Evolutionary conservation across 352 stramenopile genomes (phyloP).

Genomic region (Phytophthora boehmeriae): DNA sequence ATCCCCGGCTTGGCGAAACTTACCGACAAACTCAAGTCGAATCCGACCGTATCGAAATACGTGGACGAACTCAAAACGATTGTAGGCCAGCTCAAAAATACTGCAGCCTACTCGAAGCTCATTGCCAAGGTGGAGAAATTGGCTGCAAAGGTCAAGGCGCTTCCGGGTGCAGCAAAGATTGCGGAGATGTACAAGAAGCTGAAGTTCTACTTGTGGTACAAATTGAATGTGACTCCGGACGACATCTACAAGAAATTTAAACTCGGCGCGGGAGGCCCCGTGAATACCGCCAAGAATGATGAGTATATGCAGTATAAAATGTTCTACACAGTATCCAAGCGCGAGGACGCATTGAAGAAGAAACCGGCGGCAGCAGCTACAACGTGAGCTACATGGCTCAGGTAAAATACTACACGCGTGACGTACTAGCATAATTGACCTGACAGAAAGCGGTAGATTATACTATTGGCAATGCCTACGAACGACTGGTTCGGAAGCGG

Average conservation of each 20-base stretch:
- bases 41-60: background rate
- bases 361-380: background rate
- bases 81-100: background rate
- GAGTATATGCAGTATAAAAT: background rate
- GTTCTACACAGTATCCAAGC: constrained; percentile 1
- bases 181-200: background rate
- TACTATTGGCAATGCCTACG: no score
- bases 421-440: background rate
- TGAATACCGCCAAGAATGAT: background rate
- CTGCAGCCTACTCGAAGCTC: constrained; percentile 1
- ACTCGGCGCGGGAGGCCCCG: background rate
- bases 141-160: background rate
- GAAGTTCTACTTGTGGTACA: background rate
- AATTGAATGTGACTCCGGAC: background rate
- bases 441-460: no score
- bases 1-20: background rate
- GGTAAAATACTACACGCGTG: background rate
- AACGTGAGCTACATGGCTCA: background rate
- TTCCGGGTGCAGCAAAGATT: background rate
- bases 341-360: background rate
- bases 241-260: constrained; percentile 1
- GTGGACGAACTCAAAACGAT: constrained; percentile 1
- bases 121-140: background rate
- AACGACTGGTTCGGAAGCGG: no score
- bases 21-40: background rate